Evolutionary conservation across 139 green algal species (phyloP), one percentile per base, ranked within the genome.

Genomic region (Dunaliella primolecta): DNA sequence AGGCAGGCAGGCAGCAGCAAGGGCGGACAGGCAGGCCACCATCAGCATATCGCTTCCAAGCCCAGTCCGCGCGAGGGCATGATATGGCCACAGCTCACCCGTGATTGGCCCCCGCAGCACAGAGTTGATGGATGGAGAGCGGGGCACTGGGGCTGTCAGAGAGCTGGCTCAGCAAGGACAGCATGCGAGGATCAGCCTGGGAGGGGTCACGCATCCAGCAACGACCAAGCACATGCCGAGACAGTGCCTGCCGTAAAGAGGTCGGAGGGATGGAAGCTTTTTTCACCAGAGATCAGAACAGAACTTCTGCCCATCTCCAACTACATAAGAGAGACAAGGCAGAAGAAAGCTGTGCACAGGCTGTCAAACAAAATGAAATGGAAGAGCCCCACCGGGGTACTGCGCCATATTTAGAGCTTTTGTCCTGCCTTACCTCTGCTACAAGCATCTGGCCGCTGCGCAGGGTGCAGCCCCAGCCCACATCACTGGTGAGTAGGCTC

Each of bases 401-500:
- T n/a, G n/a, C n/a, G n/a, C n/a, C n/a, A n/a, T n/a, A n/a, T n/a
- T n/a, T n/a, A n/a, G n/a, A n/a, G n/a, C n/a, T n/a, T n/a, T n/a
- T n/a, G n/a, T n/a, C 38, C 27, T 46, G 23, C 33, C 79, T 37
- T 78, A 96, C 94, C 91, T 98, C 91, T 2, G 93, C 95, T 32
- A 98, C 85, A 15, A 99, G 87, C 96, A 99, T 99, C 88, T 99
- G 96, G 0, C 94, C 96, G 75, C 91, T 97, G 76, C 96, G 92
- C 33, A 99, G 86, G 20, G 97, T 99, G 90, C 96, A 99, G 37
- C 96, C 96, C 96, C 96, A 99, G 2, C 96, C 96, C 0, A 92
- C 91, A 75, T 99, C 96, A 27, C 80, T 95, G 3, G 87, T 95
- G 32, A 80, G 75, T 27, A 80, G 2, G n/a, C n/a, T n/a, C n/a